Conservation (phyloP, 257 asterid species). For the Fraxinus quadrangulata region DNA sequence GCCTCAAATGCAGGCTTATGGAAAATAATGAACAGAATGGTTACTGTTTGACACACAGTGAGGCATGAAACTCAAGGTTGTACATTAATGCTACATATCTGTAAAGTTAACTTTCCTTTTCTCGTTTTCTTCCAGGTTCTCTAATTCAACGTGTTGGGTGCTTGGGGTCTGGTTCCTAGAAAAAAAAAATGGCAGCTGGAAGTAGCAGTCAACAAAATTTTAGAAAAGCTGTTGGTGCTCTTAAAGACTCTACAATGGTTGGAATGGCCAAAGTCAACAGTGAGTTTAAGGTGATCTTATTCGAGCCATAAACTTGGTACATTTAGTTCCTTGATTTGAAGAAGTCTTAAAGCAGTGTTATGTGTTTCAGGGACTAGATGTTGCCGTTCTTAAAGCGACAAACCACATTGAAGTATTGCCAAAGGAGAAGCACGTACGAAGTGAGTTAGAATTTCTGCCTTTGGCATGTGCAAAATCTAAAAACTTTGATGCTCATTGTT, state of each 20-base stretch:
- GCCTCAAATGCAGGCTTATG: neutral
- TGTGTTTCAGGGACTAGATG: conserved; percentile 57
- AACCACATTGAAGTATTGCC: conserved; percentile 72
- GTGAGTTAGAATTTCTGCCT: conserved; percentile 44
- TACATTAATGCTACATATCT: neutral
- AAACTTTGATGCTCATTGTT: no score
- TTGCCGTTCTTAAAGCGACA: conserved; percentile 80
- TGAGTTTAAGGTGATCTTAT: conserved; percentile 58
- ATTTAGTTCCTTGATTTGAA: conserved; percentile 7
- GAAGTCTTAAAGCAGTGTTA: conserved; percentile 9
- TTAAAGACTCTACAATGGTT: conserved; percentile 74
- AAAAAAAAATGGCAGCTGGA: conserved; percentile 56
- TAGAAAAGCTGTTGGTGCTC: conserved; percentile 66
- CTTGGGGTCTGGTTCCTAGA: conserved; percentile 11
- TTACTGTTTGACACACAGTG: neutral
- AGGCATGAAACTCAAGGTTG: neutral
- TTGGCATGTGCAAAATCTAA: neutral
- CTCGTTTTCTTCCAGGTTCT: conserved; percentile 32
- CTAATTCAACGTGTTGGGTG: conserved; percentile 20
- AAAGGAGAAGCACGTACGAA: conserved; percentile 73
- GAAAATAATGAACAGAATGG: neutral
- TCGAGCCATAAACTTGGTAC: neutral
- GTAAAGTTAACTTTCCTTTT: conserved; percentile 6
- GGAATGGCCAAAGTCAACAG: conserved; percentile 77
- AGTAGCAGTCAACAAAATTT: conserved; percentile 50